Evolutionary conservation across 2,329 filamentous ascomycete species (phyloP), one percentile per base, ranked within the genome.

Genomic region (Neofusicoccum kwambonambiense): DNA sequence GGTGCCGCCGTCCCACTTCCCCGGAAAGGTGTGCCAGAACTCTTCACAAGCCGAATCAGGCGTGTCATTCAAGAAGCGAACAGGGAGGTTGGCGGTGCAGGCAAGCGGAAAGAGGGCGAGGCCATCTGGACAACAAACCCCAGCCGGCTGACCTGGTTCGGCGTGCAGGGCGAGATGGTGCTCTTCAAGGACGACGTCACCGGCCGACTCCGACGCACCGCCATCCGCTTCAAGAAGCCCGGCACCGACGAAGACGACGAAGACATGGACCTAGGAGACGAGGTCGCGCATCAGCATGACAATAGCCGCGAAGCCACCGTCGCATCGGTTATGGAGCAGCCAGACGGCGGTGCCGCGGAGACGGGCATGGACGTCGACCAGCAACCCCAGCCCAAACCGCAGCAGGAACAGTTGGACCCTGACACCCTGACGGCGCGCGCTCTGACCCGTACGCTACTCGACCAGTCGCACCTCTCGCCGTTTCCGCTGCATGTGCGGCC

Each of bases 121-220:
- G 90, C 89, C 0, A 82, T 97, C 1, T 98, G 93, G 92, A 90
- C 94, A 0, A 92, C 87, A 12, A 99, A 98, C 73, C 95, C 95
- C 0, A 86, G 90, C 35, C 86, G 93, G 15, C 74, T 99, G 31
- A 90, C 87, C 34, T 83, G 97, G 67, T 99, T 98, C 73, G 94
- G 94, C 0, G 90, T 93, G 0, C 87, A 88, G 39, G 91, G 96
- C 72, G 95, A 99, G 73, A 85, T 99, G 65, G 88, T 94, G 0
- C 77, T 99, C 1, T 91, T 97, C 73, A 82, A 95, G 42, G 95
- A 99, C 75, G 92, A 98, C 74, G 86, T 97, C 8, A 89, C 90
- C 0, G 87, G 89, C 19, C 87, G 95, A 2, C 80, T 99, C 22
- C 86, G 93, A 49, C 86, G 95, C 31, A 90, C 87, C 8, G 89